A percentile compares a stretch with the other conserved stretches of the same genome.
Conservation (phyloP, 176 grass and related monocot species). For the barley (Hordeum vulgare) region MorexV3_pseudomolecules_assembly NC_058523.1:57934231-57934730, state of each 20-base stretch:
- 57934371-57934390: constrained; percentile 65
- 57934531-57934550: constrained; percentile 15
- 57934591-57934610: constrained; percentile 27
- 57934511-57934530: constrained; percentile 35
- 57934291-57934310: background rate
- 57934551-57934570: constrained; percentile 13
- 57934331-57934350: constrained; percentile 74
- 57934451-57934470: constrained; percentile 64
- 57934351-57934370: constrained; percentile 51
- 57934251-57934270: constrained; percentile 61
- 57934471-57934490: constrained; percentile 62
- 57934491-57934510: constrained; percentile 54
- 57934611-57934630: background rate
- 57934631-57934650: constrained; percentile 1
- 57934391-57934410: constrained; percentile 59
- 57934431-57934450: constrained; percentile 33
- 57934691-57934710: background rate
- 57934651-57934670: constrained; percentile 21
- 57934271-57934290: constrained; percentile 42
- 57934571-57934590: constrained; percentile 1
- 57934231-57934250: constrained; percentile 46
- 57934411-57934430: constrained; percentile 45
- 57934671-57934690: background rate
- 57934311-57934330: constrained; percentile 55
- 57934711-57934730: background rate